Conservation (phyloP, 768 basidiomycete species). For the Tephrocybe sp. region DNA sequence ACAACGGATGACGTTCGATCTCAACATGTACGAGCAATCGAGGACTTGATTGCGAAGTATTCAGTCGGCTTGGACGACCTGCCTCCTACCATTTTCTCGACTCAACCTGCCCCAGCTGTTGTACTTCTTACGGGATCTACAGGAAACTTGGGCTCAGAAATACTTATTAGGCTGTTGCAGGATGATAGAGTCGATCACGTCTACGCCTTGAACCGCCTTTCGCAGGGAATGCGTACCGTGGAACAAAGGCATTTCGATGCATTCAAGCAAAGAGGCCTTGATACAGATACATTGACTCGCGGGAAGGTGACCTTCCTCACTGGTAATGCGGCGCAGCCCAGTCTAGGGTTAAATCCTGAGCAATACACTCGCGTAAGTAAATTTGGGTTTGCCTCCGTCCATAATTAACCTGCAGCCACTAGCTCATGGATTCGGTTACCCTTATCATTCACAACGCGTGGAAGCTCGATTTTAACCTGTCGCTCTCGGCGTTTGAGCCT, state of each 20-base stretch:
- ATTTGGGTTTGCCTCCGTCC: not conserved
- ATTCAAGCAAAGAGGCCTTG: constrained; percentile 12
- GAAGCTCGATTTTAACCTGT: constrained; percentile 37
- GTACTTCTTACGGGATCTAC: constrained; percentile 24
- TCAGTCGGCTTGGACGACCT: constrained; percentile 17
- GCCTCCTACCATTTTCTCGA: not conserved
- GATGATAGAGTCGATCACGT: constrained; percentile 32
- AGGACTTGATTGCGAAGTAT: constrained; percentile 35
- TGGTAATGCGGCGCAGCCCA: constrained; percentile 3
- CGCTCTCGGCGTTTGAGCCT: constrained; percentile 32
- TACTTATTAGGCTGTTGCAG: constrained; percentile 22
- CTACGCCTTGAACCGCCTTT: constrained; percentile 33
- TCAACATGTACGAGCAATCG: constrained; percentile 15
- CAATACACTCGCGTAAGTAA: constrained; percentile 10
- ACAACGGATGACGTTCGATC: no score
- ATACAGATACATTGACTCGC: not conserved
- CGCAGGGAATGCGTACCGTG: not conserved
- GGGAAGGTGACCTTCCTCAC: constrained; percentile 10
- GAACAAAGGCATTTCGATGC: constrained; percentile 6
- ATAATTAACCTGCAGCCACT: not conserved
- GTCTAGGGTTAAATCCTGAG: constrained; percentile 24
- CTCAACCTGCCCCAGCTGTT: not conserved
- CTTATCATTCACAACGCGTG: constrained; percentile 34
- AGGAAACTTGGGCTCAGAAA: constrained; percentile 18
- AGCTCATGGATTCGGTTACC: constrained; percentile 25